Evolutionary conservation across 441 rosid species (phyloP).

Genomic region (Mallotus japonicus): DNA sequence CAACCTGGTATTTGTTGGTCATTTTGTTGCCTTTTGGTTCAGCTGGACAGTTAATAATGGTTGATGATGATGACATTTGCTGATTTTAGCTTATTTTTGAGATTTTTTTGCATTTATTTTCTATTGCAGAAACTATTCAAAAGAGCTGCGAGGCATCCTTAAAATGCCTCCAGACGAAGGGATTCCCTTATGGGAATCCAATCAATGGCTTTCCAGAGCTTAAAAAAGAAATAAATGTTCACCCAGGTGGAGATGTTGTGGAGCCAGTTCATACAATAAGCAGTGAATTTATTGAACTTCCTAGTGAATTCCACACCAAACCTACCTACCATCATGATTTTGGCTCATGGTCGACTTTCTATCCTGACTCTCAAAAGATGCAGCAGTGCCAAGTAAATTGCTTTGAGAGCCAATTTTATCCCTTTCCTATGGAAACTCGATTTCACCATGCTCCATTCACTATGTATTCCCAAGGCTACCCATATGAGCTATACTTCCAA

Average conservation of each 20-base stretch:
- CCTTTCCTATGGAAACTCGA: constrained; percentile 39
- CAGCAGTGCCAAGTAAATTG: constrained; percentile 39
- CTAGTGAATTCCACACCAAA: constrained; percentile 39
- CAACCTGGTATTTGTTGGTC: not conserved
- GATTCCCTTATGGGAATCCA: constrained; percentile 44
- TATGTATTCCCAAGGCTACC: constrained; percentile 33
- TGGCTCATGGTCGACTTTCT: constrained; percentile 42
- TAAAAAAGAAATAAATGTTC: constrained; percentile 35
- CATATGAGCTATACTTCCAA: constrained; percentile 45
- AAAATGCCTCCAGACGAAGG: constrained; percentile 47
- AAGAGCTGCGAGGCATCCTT: constrained; percentile 52
- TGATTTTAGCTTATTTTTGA: constrained; percentile 6
- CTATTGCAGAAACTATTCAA: constrained; percentile 44
- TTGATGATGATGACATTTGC: not conserved
- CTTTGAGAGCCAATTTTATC: constrained; percentile 42
- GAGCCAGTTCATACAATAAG: constrained; percentile 34
- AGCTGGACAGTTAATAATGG: not conserved
- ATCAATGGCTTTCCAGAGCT: constrained; percentile 34
- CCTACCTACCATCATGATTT: constrained; percentile 40
- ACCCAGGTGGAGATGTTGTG: constrained; percentile 31
- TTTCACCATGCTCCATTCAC: constrained; percentile 38
- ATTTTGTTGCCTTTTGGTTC: not conserved
- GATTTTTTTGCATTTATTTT: constrained; percentile 15
- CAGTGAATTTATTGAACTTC: constrained; percentile 36
- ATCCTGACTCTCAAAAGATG: constrained; percentile 41